These are phyloP conservation scores for Rhodotorula toruloides DNA, from an alignment of 768 basidiomycete species.

Conservation along the genomic window DNA sequence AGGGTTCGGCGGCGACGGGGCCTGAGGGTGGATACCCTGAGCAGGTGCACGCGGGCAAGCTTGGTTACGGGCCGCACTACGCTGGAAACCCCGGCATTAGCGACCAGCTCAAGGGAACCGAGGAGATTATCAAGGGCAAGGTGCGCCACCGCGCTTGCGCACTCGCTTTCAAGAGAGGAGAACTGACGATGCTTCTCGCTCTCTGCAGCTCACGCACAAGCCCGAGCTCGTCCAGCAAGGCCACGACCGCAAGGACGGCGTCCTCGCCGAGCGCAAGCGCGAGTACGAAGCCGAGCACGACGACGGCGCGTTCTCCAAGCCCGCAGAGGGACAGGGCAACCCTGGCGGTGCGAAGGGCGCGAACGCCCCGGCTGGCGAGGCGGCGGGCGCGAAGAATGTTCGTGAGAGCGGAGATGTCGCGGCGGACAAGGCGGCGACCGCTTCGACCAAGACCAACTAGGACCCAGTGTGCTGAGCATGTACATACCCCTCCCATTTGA, in stretches of 20 bases:
- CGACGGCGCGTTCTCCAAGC: constrained; percentile 9
- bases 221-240: constrained; percentile 27
- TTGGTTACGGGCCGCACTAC: constrained; percentile 24
- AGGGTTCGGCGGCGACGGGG: not conserved
- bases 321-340: constrained; percentile 1
- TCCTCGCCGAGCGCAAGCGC: constrained; percentile 14
- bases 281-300: constrained; percentile 20
- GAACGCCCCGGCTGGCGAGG: not conserved
- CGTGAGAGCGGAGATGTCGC: constrained; percentile 4
- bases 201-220: constrained; percentile 21
- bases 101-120: constrained; percentile 18
- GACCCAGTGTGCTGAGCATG: no score
- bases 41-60: constrained; percentile 5
- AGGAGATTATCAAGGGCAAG: constrained; percentile 34
- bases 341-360: not conserved
- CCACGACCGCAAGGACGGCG: constrained; percentile 13
- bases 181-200: no score
- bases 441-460: not conserved
- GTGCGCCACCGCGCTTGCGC: not conserved
- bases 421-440: not conserved
- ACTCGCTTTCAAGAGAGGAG: not conserved
- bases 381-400: constrained; percentile 1
- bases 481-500: no score
- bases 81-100: constrained; percentile 6
- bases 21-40: not conserved